Evolutionary conservation across 2,329 filamentous ascomycete species (phyloP).

Genomic region (Ophiostoma ips): DNA sequence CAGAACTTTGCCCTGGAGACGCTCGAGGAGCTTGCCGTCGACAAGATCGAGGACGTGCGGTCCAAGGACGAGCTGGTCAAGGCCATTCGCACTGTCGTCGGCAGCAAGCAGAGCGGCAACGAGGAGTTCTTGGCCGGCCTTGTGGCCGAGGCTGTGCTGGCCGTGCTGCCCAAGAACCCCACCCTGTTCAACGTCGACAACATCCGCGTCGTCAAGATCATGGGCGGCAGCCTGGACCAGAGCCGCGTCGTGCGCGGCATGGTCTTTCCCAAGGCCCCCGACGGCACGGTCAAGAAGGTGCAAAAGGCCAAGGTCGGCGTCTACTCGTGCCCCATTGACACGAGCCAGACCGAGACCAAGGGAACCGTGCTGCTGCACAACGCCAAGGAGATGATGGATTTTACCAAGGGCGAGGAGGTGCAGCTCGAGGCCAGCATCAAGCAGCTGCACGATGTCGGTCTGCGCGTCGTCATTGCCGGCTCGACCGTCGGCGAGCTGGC

Average conservation of each 20-base stretch:
- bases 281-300: constrained; percentile 82
- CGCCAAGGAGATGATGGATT: constrained; percentile 96
- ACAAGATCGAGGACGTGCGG: constrained; percentile 75
- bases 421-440: constrained; percentile 88
- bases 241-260: constrained; percentile 93
- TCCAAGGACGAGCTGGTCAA: constrained; percentile 79
- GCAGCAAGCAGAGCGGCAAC: constrained; percentile 89
- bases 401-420: constrained; percentile 89
- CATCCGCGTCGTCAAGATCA: constrained; percentile 97
- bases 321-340: constrained; percentile 92
- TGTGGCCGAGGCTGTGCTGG: constrained; percentile 72
- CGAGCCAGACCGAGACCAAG: constrained; percentile 95
- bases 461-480: constrained; percentile 84
- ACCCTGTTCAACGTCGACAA: constrained; percentile 98
- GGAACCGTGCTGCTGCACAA: constrained; percentile 94
- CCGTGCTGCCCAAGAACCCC: constrained; percentile 90
- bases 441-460: constrained; percentile 84
- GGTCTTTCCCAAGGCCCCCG: constrained; percentile 95
- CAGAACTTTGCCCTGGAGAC: constrained; percentile 75
- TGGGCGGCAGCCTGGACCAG: constrained; percentile 91
- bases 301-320: constrained; percentile 90
- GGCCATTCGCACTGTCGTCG: constrained; percentile 87
- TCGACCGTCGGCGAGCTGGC: constrained; percentile 92
- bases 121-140: constrained; percentile 79
- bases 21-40: constrained; percentile 78